Percentiles rank a stretch among this genome's conserved stretches.
These are phyloP conservation scores for Mortierella antarctica DNA, from an alignment of 192 early-diverging fungal genomes.

Conservation along the genomic window DNA sequence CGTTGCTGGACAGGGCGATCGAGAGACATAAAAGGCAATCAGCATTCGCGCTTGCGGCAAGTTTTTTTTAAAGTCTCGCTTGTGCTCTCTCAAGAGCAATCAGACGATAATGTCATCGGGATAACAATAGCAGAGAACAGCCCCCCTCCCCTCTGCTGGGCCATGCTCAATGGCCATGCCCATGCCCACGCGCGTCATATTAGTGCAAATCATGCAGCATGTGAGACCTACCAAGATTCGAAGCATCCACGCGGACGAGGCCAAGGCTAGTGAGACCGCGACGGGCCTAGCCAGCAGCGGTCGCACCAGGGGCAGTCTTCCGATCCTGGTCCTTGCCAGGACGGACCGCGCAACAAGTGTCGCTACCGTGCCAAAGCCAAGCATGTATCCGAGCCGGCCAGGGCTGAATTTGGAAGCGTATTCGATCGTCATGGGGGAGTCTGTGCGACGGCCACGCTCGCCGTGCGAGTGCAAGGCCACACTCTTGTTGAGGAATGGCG, in stretches of 20 bases:
- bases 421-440: slow-evolving; percentile 31
- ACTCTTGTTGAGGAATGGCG: slow-evolving; percentile 61
- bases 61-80: background rate
- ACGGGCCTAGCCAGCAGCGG: slow-evolving; percentile 30
- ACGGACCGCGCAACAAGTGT: slow-evolving; percentile 29
- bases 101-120: too few relatives aligned
- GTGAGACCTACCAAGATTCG: slow-evolving; percentile 26
- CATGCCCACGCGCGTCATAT: too few relatives aligned
- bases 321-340: slow-evolving; percentile 22
- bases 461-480: slow-evolving; percentile 51
- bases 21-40: background rate
- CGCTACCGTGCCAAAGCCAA: slow-evolving; percentile 36
- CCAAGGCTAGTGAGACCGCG: slow-evolving; percentile 24
- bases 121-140: too few relatives aligned
- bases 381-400: slow-evolving; percentile 35
- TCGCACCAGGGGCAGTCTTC: slow-evolving; percentile 13
- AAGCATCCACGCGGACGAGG: slow-evolving; percentile 44
- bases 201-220: background rate
- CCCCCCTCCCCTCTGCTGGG: too few relatives aligned
- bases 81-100: background rate
- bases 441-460: slow-evolving; percentile 50
- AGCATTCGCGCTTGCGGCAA: background rate
- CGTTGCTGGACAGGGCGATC: slow-evolving; percentile 45
- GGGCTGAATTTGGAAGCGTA: slow-evolving; percentile 24
- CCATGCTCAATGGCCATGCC: too few relatives aligned